Conservation (phyloP, 352 stramenopile species). For the Pythium vanterpoolii region DNA sequence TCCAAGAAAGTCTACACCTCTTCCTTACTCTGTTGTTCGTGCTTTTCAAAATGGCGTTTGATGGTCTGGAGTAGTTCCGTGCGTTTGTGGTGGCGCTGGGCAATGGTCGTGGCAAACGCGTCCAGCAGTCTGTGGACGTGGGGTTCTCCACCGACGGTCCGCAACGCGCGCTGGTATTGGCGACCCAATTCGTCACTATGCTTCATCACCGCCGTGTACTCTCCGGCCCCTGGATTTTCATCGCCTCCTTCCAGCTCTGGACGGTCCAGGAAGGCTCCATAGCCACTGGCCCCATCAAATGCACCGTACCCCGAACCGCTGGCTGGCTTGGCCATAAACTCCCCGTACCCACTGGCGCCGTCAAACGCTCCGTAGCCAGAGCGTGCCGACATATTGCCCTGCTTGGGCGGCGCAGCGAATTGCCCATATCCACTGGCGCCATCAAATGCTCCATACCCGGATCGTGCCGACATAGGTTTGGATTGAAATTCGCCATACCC, state of each 20-base stretch:
- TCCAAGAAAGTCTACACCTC: no score
- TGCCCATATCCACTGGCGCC: conserved; percentile 30
- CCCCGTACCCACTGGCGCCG: conserved; percentile 18
- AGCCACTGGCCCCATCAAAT: conserved; percentile 30
- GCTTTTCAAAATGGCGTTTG: conserved; percentile 59
- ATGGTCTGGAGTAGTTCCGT: conserved; percentile 48
- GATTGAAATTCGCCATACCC: conserved; percentile 30
- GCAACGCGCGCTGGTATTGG: conserved; percentile 44
- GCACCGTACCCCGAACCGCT: conserved; percentile 25
- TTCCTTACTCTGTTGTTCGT: conserved; percentile 35
- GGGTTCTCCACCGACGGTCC: conserved; percentile 30
- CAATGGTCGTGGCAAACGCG: conserved; percentile 33
- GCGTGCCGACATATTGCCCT: background rate
- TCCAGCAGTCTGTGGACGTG: conserved; percentile 34
- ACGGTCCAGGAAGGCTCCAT: conserved; percentile 33
- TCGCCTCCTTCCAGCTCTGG: conserved; percentile 11
- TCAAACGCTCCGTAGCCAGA: conserved; percentile 25
- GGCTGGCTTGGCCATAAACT: conserved; percentile 5
- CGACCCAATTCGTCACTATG: conserved; percentile 23
- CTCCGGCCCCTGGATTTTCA: background rate
- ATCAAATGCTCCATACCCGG: conserved; percentile 36
- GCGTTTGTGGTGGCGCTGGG: conserved; percentile 37
- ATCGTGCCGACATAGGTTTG: conserved; percentile 7
- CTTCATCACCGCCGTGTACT: conserved; percentile 4
- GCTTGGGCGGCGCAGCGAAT: conserved; percentile 17